Evolutionary conservation across 139 green algal genomes (phyloP).

Genomic region (Volvox africanus): DNA sequence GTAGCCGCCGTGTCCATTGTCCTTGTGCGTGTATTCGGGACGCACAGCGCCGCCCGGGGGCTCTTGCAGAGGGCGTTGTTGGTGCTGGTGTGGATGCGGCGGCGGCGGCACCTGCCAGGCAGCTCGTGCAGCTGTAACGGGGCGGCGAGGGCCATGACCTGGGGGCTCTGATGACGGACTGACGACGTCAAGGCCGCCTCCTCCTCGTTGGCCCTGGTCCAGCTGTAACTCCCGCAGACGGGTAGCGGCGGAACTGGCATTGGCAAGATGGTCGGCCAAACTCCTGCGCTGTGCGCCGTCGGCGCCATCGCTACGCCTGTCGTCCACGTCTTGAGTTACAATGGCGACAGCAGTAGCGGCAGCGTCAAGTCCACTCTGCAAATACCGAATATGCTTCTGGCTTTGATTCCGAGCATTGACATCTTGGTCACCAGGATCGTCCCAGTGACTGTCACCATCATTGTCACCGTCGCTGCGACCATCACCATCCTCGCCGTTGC

Average conservation of each 20-base stretch:
- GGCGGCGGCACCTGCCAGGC: background rate
- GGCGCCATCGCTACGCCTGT: background rate
- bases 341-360: too few relatives aligned
- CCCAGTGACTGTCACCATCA: background rate
- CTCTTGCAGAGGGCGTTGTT: background rate
- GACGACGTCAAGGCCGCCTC: background rate
- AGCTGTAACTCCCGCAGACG: background rate
- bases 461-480: background rate
- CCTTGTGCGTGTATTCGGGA: too few relatives aligned
- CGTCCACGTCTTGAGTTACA: too few relatives aligned
- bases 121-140: background rate
- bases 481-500: background rate
- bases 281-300: background rate
- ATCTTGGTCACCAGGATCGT: too few relatives aligned
- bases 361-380: too few relatives aligned
- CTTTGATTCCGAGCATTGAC: too few relatives aligned
- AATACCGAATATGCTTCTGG: too few relatives aligned
- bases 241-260: background rate
- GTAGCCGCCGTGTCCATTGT: background rate
- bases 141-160: background rate
- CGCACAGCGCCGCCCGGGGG: background rate
- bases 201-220: background rate
- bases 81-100: background rate
- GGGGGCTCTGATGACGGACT: background rate
- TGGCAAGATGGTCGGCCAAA: conserved; percentile 36